Evolutionary conservation across 257 asterid genomes (phyloP).

Genomic region (Rhazya stricta): DNA sequence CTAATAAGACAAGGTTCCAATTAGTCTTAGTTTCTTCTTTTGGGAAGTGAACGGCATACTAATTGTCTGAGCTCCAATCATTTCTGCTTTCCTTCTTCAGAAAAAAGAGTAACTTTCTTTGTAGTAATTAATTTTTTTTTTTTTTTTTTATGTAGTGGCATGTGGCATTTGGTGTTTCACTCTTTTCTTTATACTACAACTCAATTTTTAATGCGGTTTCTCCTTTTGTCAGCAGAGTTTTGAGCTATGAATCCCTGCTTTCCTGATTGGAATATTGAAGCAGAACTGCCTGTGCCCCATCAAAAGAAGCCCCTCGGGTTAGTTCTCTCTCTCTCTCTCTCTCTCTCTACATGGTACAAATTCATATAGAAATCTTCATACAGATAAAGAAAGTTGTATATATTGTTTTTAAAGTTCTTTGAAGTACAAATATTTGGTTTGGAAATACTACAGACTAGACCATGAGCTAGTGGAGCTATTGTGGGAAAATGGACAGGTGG

Average conservation of each 20-base stretch:
- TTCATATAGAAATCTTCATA: not conserved
- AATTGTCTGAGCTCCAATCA: constrained; percentile 5
- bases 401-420: not conserved
- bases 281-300: constrained; percentile 33
- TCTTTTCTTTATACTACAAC: not conserved
- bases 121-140: not conserved
- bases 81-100: not conserved
- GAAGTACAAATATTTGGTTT: constrained; percentile 1
- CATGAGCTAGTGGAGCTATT: constrained; percentile 70
- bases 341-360: not conserved
- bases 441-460: constrained; percentile 40
- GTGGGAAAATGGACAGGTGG: constrained; percentile 82
- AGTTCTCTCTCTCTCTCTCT: constrained; percentile 14
- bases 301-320: constrained; percentile 54
- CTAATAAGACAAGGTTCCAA: not conserved
- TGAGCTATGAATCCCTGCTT: constrained; percentile 44
- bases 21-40: constrained; percentile 1
- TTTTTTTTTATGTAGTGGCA: not conserved
- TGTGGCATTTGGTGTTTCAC: not conserved
- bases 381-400: not conserved
- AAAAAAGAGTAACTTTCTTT: not conserved
- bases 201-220: not conserved
- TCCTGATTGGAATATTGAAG: constrained; percentile 57
- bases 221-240: constrained; percentile 5
- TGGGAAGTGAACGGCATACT: not conserved